A percentile compares a stretch with the other conserved stretches of the same genome.
Conservation (phyloP, 805 yeast species). For the Metschnikowia hibisci region DNA sequence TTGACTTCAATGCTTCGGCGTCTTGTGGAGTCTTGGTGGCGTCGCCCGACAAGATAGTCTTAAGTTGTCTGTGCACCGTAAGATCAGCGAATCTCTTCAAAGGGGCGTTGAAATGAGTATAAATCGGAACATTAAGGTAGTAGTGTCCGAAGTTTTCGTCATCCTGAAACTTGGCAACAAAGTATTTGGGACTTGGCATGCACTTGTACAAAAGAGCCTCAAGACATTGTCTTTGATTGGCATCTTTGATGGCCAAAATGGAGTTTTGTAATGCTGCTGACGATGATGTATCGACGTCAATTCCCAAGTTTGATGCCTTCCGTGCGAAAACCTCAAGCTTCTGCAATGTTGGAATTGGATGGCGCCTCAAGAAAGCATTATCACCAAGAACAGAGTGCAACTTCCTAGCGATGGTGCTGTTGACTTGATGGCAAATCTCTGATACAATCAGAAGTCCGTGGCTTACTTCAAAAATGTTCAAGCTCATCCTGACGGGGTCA, state of each 20-base stretch:
- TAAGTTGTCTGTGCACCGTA: constrained; percentile 88
- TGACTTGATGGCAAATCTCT: constrained; percentile 78
- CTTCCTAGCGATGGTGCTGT: constrained; percentile 79
- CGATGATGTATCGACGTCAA: constrained; percentile 67
- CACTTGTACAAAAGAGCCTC: constrained; percentile 80
- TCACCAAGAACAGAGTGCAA: constrained; percentile 75
- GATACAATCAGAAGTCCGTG: constrained; percentile 56
- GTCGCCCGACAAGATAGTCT: constrained; percentile 49
- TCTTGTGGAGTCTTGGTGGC: constrained; percentile 39
- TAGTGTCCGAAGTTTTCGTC: constrained; percentile 76
- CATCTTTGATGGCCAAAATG: constrained; percentile 59
- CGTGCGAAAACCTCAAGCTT: constrained; percentile 76
- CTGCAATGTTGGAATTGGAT: constrained; percentile 75
- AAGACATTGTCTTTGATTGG: constrained; percentile 61
- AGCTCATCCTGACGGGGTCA: constrained; percentile 66
- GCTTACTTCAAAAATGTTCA: constrained; percentile 67
- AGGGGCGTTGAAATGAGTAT: constrained; percentile 93
- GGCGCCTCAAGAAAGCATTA: constrained; percentile 79
- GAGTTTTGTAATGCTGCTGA: constrained; percentile 71
- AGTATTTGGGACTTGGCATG: constrained; percentile 81
- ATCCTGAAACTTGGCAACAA: constrained; percentile 82
- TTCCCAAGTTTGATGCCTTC: constrained; percentile 63
- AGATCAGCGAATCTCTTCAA: constrained; percentile 88
- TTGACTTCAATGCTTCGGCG: constrained; percentile 67
- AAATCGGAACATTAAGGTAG: constrained; percentile 75